These are phyloP conservation scores for Tranzscheliella williamsii DNA, from an alignment of 1,284 basidiomycete species.

Conservation along the genomic window DNA sequence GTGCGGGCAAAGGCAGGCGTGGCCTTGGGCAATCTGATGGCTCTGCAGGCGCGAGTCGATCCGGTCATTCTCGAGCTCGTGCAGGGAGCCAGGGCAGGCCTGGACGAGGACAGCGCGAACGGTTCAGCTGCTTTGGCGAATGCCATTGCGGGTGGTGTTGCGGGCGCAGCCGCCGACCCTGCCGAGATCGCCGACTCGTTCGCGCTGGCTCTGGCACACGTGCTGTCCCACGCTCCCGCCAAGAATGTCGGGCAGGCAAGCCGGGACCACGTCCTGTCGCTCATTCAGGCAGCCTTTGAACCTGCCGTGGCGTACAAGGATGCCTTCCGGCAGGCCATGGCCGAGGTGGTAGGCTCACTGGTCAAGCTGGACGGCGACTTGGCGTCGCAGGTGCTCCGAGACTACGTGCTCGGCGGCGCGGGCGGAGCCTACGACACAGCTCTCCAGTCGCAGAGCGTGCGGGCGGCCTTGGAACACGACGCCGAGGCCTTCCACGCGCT, in stretches of 20 bases:
- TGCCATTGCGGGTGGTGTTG: conserved; percentile 1
- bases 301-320: conserved; percentile 61
- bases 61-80: conserved; percentile 82
- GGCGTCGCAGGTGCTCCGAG: conserved; percentile 12
- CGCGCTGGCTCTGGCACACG: conserved; percentile 75
- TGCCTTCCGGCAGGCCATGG: conserved; percentile 69
- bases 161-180: conserved; percentile 22
- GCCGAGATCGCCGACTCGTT: conserved; percentile 68
- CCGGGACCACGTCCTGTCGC: conserved; percentile 72
- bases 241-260: conserved; percentile 78
- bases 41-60: conserved; percentile 64
- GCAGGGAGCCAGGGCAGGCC: conserved; percentile 65
- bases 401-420: conserved; percentile 16
- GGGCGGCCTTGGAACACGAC: conserved; percentile 25
- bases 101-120: conserved; percentile 57
- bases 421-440: conserved; percentile 8
- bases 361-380: conserved; percentile 64
- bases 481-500: conserved; percentile 23
- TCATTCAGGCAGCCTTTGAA: conserved; percentile 77
- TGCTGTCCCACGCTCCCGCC: conserved; percentile 71
- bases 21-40: conserved; percentile 90
- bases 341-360: conserved; percentile 71
- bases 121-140: background rate
- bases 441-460: conserved; percentile 29
- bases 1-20: conserved; percentile 81